Percentiles rank a stretch among this genome's conserved stretches.
These are phyloP conservation scores for Backusella macrospora DNA, from an alignment of 192 early-diverging fungal species.

Conservation along the genomic window DNA sequence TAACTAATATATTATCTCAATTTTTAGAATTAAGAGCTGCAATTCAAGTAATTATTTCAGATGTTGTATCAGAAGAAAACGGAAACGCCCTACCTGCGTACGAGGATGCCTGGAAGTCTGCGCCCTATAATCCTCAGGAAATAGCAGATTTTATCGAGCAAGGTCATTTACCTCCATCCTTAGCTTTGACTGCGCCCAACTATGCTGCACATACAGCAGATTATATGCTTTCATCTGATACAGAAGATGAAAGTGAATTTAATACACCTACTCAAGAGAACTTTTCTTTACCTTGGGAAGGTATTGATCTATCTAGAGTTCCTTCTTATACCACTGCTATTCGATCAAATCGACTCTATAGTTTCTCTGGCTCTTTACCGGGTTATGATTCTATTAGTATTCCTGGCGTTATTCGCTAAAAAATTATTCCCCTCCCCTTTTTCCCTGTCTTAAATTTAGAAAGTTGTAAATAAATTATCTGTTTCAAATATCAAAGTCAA, in stretches of 20 bases:
- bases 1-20: background rate
- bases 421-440: background rate
- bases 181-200: slow-evolving; percentile 31
- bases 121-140: slow-evolving; percentile 35
- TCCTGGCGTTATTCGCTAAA: slow-evolving; percentile 23
- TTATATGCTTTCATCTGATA: slow-evolving; percentile 5
- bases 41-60: slow-evolving; percentile 37
- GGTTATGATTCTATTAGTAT: slow-evolving; percentile 35
- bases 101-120: slow-evolving; percentile 38
- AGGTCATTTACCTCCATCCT: slow-evolving; percentile 31
- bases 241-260: background rate
- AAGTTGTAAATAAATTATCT: slow-evolving; percentile 11
- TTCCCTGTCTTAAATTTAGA: background rate
- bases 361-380: slow-evolving; percentile 30
- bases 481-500: slow-evolving; percentile 14
- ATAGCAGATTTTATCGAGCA: slow-evolving; percentile 21
- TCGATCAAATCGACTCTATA: slow-evolving; percentile 27
- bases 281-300: slow-evolving; percentile 27
- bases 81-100: slow-evolving; percentile 32
- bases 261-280: background rate
- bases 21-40: slow-evolving; percentile 39
- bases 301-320: slow-evolving; percentile 36
- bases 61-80: slow-evolving; percentile 25
- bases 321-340: slow-evolving; percentile 41
- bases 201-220: slow-evolving; percentile 28